Base-by-base conservation (phyloP, 345 rosid genomes). In the Euphorbia lathyris region DNA sequence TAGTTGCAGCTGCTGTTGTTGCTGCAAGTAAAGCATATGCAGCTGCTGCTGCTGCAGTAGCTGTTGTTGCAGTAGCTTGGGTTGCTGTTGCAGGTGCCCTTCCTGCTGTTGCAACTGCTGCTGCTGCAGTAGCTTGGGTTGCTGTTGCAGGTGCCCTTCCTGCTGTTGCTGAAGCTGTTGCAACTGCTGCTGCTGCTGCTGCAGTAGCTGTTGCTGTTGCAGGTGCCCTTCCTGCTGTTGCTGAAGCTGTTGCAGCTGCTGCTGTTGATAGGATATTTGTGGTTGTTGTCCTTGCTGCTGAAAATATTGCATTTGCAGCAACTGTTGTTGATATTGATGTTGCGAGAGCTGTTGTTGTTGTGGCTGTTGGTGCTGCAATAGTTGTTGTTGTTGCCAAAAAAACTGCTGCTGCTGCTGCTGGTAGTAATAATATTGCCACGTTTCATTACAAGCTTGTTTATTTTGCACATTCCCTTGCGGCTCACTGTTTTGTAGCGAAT, bases 391-490 rank as follows among this genome's bases (percentile, higher is more conserved):
- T 40, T 82, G 88, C 56, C 62, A 71, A 68, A 71, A 76, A 63
- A 71, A 78, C 53, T 85, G 86, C 53, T 85, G 86, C 52, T 83
- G 86, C 73, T 83, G 89, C 63, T 88, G 85, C 74, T 85, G 83
- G 77, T 84, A 84, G 78, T 84, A 88, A 77, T 88, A 93, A 48
- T 90, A 83, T 70, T 90, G 98, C 92, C 90, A 90, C 87, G 81
- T 84, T 64, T 89, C 90, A 74, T 84, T 80, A 80, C 90, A 84
- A 40, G 86, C 87, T 75, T 82, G 80, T 58, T 66, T 81, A 77
- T 78, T 81, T 79, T 83, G 87, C 76, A 74, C 43, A 71, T 74
- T 77, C 48, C 74, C 84, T 16, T 72, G 74, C 71, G 83, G 90
- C 76, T 75, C 85, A 65, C 56, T 80, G 67, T 80, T 77, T 74